Percentiles rank a stretch among this genome's conserved stretches.
These are phyloP conservation scores for Sporothrix inflata DNA, from an alignment of 2,329 filamentous ascomycete genomes.

Conservation along the genomic window DNA sequence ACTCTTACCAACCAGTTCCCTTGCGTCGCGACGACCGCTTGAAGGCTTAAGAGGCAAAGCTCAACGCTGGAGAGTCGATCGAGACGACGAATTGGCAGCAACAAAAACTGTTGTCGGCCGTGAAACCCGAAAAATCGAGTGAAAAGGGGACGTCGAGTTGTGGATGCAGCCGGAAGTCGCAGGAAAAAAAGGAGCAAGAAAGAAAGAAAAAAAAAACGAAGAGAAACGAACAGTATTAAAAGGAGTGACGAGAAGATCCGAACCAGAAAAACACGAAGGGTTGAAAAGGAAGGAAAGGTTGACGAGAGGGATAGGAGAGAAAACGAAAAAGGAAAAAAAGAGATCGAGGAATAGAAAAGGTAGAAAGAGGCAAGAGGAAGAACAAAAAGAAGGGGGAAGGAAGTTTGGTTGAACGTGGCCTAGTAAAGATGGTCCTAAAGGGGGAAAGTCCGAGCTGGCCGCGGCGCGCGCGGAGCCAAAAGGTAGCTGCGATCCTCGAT, in stretches of 20 bases:
- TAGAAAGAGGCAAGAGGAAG: slow-evolving; percentile 13
- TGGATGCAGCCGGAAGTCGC: neutral
- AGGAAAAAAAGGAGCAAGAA: slow-evolving; percentile 34
- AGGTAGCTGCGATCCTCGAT: slow-evolving; percentile 25
- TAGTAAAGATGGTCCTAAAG: slow-evolving; percentile 22
- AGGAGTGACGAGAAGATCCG: slow-evolving; percentile 49
- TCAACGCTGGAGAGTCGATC: slow-evolving; percentile 16
- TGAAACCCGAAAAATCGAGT: slow-evolving; percentile 6
- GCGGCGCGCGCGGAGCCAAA: slow-evolving; percentile 12
- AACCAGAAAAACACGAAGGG: slow-evolving; percentile 38
- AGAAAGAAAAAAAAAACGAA: slow-evolving; percentile 18
- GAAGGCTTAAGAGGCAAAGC: slow-evolving; percentile 1
- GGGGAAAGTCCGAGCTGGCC: slow-evolving; percentile 18
- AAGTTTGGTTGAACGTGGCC: slow-evolving; percentile 24
- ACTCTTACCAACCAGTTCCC: slow-evolving; percentile 28
- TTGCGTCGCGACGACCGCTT: slow-evolving; percentile 2
- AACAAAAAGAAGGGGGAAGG: slow-evolving; percentile 21
- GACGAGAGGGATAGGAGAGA: slow-evolving; percentile 19
- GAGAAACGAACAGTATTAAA: slow-evolving; percentile 39
- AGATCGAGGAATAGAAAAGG: slow-evolving; percentile 22
- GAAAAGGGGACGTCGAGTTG: neutral
- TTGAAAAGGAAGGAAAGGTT: slow-evolving; percentile 32
- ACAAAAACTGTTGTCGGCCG: neutral
- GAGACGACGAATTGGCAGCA: neutral
- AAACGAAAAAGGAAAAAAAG: slow-evolving; percentile 34